phyloP scores from a whole-genome alignment of 2,329 filamentous ascomycete species.

The Cytospora paraplurivora region DNA sequence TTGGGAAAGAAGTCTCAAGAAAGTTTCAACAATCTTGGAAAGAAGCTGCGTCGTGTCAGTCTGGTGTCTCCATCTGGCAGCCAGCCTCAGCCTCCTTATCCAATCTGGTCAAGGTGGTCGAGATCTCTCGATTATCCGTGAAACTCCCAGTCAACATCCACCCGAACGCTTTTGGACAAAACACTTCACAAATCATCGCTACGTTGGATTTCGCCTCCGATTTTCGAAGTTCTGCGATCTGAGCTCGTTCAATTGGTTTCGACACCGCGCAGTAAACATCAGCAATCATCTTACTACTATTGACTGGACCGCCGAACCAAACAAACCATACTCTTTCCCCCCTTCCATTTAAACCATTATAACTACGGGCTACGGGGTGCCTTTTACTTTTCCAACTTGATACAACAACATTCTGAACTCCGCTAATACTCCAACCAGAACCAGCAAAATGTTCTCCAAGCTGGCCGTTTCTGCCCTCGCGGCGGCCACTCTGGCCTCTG shows the following conservation, averaged over 20 bases:
- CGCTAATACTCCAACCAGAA: slow-evolving; percentile 32
- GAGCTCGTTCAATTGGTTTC: slow-evolving; percentile 19
- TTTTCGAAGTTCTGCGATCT: slow-evolving; percentile 12
- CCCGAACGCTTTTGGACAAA: slow-evolving; percentile 14
- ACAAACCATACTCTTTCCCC: not conserved
- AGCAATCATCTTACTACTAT: slow-evolving; percentile 21
- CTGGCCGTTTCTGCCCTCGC: slow-evolving; percentile 45
- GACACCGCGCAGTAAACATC: slow-evolving; percentile 21
- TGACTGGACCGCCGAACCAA: slow-evolving; percentile 9
- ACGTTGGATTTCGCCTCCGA: slow-evolving; percentile 10
- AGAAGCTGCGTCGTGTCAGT: not conserved
- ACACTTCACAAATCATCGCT: slow-evolving; percentile 24
- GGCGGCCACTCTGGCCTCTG: slow-evolving; percentile 43
- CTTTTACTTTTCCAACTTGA: not conserved
- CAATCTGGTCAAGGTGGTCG: not conserved
- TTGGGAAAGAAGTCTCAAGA: not conserved
- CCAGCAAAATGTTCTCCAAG: slow-evolving; percentile 48
- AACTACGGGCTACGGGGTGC: not conserved
- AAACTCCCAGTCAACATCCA: not conserved
- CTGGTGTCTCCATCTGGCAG: not conserved
- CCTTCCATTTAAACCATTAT: not conserved
- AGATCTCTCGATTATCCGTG: not conserved
- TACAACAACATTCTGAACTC: not conserved
- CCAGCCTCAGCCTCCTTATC: too few species aligned
- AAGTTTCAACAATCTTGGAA: not conserved